Base-by-base conservation (phyloP, 2,329 filamentous ascomycete genomes). In the Didymella keratinophila region DNA sequence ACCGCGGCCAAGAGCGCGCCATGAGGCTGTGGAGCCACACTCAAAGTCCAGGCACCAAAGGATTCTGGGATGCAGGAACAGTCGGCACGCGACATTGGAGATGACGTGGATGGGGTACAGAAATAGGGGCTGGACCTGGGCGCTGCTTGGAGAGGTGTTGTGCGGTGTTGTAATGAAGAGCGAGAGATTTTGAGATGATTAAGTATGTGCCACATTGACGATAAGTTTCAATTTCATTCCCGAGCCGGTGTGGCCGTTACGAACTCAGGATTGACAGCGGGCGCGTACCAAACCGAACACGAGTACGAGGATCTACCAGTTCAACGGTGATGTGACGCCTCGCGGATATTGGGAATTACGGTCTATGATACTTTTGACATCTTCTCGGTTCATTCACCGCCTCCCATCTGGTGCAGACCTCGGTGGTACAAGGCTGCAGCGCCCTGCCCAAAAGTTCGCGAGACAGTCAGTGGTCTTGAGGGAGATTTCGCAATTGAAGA, bases 21-120 rank as follows among this genome's bases (percentile, higher is more conserved):
- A 48, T 30, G 39, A n/a, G 37, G 50, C 39, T 50, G 49, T 50
- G 50, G 55, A 58, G 56, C 34, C 50, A 50, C 20, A 45, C 37
- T n/a, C 10, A 12, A 50, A 45, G 56, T 49, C 56, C 32, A 58
- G 56, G 34, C 50, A 54, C 56, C 32, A 42, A 46, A 45, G 41
- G 41, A 51, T 53, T 25, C 41, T 58, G 50, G 50, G 37, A 53
- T 34, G 30, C 39, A 45, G 55, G 55, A 52, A 52, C 49, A 49
- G n/a, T 23, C 55, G 55, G 56, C 56, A 58, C 36, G 56, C 45
- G 39, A 41, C 20, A 41, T 32, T 45, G 50, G 50, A n/a, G 6
- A 21, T 54, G 56, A 54, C 45, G 56, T 32, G 27, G 23, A 32
- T 18, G 16, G 14, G 39, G 25, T 6, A 46, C 14, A 20, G 20